Base-by-base conservation (phyloP, 495 filamentous ascomycete species). In the Penicillium manginii region DNA sequence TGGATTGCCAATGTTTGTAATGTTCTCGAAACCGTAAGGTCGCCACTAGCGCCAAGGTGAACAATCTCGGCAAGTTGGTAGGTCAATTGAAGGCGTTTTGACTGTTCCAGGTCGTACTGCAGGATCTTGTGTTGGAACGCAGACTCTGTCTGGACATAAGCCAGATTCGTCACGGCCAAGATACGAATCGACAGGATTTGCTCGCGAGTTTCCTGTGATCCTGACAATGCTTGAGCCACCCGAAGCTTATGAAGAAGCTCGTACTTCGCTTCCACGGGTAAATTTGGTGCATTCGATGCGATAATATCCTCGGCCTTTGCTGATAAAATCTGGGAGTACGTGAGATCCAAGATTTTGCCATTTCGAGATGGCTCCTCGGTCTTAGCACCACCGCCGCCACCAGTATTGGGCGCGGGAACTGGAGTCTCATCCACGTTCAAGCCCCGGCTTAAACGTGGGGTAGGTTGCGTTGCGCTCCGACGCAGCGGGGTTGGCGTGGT, bases 1-100 rank as follows among this genome's bases (percentile, higher is more conserved):
- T 84, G 79, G 29, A 98, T 77, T 5, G 92, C 92, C 57, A 93
- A 82, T n/a, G 91, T 88, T 67, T 97, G 94, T 14, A 93, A 72
- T 71, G 83, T 81, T 54, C 87, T 78, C 15, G 93, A 91, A 21
- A 93, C 82, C 1, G 78, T 71, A 37, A 79, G 73, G 55, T 88
- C 82, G 50, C 85, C 89, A 66, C 88, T 87, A 11, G 84, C 83
- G 2, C 80, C 78, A 19, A 86, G 81, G 73, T 96, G 93, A 35
- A 98, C 87, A 50, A 99, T 72, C 69, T 97, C 93, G 21, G 88
- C 89, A 31, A 98, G 84, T 63, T 99, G 96, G 67, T 96, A 96
- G 4, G 90, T 85, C 21, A 98, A 78, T 71, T 99, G 96, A 52
- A 93, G 85, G 55, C 91, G 85, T 52, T 93, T 87, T 2, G 94